Evolutionary conservation across 306 rosid genomes (phyloP).

Genomic region (Adenanthera pavonina): DNA sequence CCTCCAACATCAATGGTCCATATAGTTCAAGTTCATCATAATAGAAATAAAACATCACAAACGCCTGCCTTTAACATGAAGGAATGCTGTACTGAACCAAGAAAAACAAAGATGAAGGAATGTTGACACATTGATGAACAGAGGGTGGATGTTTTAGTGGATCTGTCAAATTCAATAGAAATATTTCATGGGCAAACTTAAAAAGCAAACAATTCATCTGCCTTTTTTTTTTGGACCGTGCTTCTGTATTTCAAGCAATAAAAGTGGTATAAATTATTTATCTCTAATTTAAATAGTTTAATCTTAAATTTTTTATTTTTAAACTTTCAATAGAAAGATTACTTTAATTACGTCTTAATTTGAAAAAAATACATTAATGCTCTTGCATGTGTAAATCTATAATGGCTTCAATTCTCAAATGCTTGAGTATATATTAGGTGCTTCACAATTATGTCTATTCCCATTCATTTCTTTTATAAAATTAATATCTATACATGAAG

Average conservation of each 20-base stretch:
- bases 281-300: background rate
- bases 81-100: background rate
- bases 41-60: background rate
- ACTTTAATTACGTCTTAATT: no score
- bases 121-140: background rate
- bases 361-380: background rate
- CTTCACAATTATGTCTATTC: background rate
- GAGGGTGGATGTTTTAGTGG: no score
- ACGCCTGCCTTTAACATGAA: background rate
- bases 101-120: background rate
- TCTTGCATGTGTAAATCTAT: background rate
- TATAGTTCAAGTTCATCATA: background rate
- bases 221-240: background rate
- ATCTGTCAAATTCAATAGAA: background rate
- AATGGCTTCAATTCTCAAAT: background rate
- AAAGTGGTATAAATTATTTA: background rate
- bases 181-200: background rate
- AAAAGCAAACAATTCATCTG: background rate
- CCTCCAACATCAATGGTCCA: background rate
- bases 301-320: background rate
- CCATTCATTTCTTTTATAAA: background rate
- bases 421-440: background rate
- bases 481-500: no score
- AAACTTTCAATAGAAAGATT: no score
- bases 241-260: background rate